Conservation (phyloP, 2,329 filamentous ascomycete genomes). For the Pezicula neosporulosa region DNA sequence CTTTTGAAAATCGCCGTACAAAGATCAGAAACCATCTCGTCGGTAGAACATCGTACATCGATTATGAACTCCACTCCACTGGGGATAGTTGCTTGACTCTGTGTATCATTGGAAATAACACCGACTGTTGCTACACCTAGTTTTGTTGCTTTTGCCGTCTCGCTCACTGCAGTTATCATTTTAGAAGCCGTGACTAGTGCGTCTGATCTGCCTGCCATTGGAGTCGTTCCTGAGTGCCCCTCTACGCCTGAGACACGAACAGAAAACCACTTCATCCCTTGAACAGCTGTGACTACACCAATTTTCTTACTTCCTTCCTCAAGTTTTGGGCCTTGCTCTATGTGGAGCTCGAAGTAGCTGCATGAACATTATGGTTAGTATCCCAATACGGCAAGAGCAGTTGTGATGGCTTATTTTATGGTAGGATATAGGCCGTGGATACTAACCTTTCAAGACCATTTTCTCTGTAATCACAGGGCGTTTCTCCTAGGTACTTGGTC, state of each 20-base stretch:
- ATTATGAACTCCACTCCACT: constrained; percentile 21
- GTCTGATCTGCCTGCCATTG: constrained; percentile 58
- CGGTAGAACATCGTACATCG: constrained; percentile 19
- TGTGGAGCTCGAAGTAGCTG: constrained; percentile 73
- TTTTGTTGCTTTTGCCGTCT: constrained; percentile 11
- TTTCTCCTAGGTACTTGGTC: constrained; percentile 66
- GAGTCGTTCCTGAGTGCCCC: constrained; percentile 23
- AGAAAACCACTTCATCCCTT: constrained; percentile 63
- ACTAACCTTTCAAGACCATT: constrained; percentile 54
- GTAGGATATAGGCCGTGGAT: too few relatives aligned
- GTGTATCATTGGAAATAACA: constrained; percentile 18
- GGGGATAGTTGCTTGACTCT: constrained; percentile 19
- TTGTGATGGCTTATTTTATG: too few relatives aligned
- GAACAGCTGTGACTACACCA: constrained; percentile 67
- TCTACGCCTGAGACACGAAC: constrained; percentile 50
- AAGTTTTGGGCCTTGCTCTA: constrained; percentile 70
- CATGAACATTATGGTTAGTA: too few relatives aligned
- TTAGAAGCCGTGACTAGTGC: constrained; percentile 48
- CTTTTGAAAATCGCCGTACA: constrained; percentile 18
- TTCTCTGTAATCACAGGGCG: constrained; percentile 50
- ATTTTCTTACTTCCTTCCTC: constrained; percentile 60
- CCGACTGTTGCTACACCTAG: constrained; percentile 22
- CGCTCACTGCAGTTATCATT: constrained; percentile 17
- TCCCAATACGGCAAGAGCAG: too few relatives aligned
- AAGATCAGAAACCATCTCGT: constrained; percentile 17